Percentiles rank a stretch among this genome's conserved stretches.
Conservation (phyloP, 2,329 filamentous ascomycete species). For the Cytospora chrysosperma region DNA sequence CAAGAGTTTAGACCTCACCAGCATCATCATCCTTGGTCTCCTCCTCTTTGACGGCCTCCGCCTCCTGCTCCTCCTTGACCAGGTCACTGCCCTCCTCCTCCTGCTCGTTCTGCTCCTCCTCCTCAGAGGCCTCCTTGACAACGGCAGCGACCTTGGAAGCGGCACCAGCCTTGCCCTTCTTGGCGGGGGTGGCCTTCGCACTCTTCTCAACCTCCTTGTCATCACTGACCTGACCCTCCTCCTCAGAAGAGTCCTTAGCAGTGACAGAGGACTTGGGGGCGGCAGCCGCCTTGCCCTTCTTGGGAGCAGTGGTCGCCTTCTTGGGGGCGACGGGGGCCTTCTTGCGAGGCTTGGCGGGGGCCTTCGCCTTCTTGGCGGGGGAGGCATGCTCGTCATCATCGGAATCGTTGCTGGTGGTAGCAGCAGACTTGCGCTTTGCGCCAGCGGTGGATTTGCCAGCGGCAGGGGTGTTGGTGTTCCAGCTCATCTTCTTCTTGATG, state of each 20-base stretch:
- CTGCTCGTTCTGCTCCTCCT: background rate
- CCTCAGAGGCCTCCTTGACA: constrained; percentile 4
- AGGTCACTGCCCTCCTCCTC: background rate
- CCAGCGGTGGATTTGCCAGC: background rate
- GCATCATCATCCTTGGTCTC: background rate
- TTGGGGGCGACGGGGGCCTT: background rate
- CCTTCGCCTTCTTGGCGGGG: constrained; percentile 1
- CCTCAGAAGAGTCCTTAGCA: constrained; percentile 4
- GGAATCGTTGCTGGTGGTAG: background rate
- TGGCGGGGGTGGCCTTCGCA: background rate
- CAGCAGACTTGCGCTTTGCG: constrained; percentile 8
- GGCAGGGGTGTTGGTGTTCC: background rate
- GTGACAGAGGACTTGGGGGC: background rate
- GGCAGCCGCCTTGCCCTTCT: constrained; percentile 6
- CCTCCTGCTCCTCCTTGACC: constrained; percentile 1
- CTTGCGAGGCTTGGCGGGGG: constrained; percentile 2
- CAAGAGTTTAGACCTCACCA: background rate
- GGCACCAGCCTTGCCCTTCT: constrained; percentile 8
- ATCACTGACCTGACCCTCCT: background rate
- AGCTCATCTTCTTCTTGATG: constrained; percentile 24
- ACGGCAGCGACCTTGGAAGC: background rate
- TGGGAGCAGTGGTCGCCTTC: background rate
- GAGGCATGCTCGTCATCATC: background rate
- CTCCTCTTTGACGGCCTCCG: background rate
- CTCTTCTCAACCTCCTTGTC: background rate